Evolutionary conservation across 495 filamentous ascomycete species (phyloP).

Genomic region (Hypoxylon fragiforme): DNA sequence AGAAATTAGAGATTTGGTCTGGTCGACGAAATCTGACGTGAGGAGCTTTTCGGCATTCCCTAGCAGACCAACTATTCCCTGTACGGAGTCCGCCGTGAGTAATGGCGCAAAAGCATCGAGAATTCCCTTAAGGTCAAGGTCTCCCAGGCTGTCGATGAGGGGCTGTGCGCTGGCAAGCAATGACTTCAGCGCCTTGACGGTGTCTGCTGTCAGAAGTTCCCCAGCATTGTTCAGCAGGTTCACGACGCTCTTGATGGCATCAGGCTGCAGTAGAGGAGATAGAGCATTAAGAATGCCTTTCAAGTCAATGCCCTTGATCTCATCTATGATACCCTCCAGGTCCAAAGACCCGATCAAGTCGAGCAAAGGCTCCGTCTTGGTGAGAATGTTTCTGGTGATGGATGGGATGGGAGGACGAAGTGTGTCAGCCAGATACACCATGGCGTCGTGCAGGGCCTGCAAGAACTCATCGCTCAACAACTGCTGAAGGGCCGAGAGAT

Average conservation of each 20-base stretch:
- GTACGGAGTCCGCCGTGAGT: conserved; percentile 43
- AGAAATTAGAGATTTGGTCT: conserved; percentile 46
- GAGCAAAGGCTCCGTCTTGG: conserved; percentile 37
- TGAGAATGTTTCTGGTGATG: conserved; percentile 32
- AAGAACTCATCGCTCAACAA: conserved; percentile 40
- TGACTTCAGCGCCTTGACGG: conserved; percentile 49
- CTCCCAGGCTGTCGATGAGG: conserved; percentile 33
- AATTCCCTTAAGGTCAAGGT: conserved; percentile 36
- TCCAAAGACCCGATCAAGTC: conserved; percentile 36
- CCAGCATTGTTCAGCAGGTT: conserved; percentile 49
- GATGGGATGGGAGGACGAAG: conserved; percentile 39
- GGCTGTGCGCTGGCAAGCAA: conserved; percentile 35
- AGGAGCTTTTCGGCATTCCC: conserved; percentile 47
- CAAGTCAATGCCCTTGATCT: conserved; percentile 47
- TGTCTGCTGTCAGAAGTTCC: conserved; percentile 44
- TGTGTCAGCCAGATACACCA: conserved; percentile 38
- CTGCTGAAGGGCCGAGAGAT: conserved; percentile 30
- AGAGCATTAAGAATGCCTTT: conserved; percentile 43
- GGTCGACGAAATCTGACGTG: conserved; percentile 48
- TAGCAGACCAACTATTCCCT: conserved; percentile 44
- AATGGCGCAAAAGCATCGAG: conserved; percentile 35
- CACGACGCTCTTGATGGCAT: conserved; percentile 44
- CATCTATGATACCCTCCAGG: conserved; percentile 36
- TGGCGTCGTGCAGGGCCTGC: conserved; percentile 37
- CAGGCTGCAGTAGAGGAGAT: conserved; percentile 39